phyloP scores from a whole-genome alignment of 176 grass and related monocot genomes.

The Oryza coarctata region DNA sequence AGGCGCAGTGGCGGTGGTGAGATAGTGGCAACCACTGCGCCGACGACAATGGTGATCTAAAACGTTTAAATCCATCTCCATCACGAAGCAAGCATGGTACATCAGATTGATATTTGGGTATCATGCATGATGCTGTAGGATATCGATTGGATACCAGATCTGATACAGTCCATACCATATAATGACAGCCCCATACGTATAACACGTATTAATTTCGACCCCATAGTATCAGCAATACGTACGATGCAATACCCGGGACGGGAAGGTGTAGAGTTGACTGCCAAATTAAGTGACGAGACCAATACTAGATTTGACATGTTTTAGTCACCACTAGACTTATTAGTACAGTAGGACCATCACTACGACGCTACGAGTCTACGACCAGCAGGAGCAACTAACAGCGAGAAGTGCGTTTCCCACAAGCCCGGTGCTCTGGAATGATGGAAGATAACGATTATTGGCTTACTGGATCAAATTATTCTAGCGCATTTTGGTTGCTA shows the following conservation, averaged over 20 bases:
- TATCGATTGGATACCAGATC: too few relatives aligned
- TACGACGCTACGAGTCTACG: neutral
- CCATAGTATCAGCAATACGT: neutral
- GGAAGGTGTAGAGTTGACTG: neutral
- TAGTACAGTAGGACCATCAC: constrained; percentile 1
- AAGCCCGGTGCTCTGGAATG: neutral
- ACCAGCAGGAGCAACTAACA: constrained; percentile 13
- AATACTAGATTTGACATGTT: neutral
- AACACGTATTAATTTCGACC: neutral
- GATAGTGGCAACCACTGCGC: too few relatives aligned
- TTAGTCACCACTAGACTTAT: neutral
- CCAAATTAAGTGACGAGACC: constrained; percentile 13
- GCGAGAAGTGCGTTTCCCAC: neutral
- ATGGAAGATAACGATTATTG: neutral
- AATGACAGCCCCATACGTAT: too few relatives aligned
- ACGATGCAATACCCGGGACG: neutral
- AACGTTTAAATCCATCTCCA: too few relatives aligned
- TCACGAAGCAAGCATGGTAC: too few relatives aligned
- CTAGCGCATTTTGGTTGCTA: too few relatives aligned
- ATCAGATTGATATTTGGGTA: too few relatives aligned
- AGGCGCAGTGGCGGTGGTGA: too few relatives aligned
- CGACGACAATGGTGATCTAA: too few relatives aligned
- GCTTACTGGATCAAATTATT: neutral
- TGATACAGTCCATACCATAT: too few relatives aligned
- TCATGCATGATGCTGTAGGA: too few relatives aligned